A percentile compares a stretch with the other conserved stretches of the same genome.
These are phyloP conservation scores for Hypsizygus ulmarius DNA, from an alignment of 1,284 basidiomycete species.

Conservation along the genomic window DNA sequence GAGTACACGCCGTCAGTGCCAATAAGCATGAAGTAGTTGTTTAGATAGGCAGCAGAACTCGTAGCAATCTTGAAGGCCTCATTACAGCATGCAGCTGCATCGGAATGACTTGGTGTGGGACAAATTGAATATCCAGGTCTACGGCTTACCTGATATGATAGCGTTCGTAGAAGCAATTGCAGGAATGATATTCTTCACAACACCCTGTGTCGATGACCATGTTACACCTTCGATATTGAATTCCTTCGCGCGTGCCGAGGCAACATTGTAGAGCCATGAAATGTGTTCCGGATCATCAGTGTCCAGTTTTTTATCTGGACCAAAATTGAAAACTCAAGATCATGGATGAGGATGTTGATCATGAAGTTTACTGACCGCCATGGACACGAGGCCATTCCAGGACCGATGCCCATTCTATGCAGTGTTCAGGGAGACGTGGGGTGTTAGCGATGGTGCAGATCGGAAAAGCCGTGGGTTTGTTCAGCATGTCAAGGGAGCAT, in stretches of 20 bases:
- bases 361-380: conserved; percentile 55
- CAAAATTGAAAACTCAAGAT: conserved; percentile 7
- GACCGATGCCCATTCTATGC: conserved; percentile 99
- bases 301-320: conserved; percentile 87
- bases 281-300: conserved; percentile 98
- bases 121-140: not conserved
- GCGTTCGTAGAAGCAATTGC: conserved; percentile 97
- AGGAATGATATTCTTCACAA: conserved; percentile 99
- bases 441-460: conserved; percentile 99
- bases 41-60: conserved; percentile 87
- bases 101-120: not conserved
- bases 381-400: conserved; percentile 95
- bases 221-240: conserved; percentile 98
- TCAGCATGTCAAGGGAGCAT: conserved; percentile 97
- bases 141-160: conserved; percentile 79
- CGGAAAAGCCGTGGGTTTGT: conserved; percentile 95
- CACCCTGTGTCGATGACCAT: conserved; percentile 96
- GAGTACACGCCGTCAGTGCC: conserved; percentile 98
- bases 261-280: conserved; percentile 85
- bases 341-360: not conserved
- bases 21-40: conserved; percentile 98
- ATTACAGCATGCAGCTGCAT: conserved; percentile 91
- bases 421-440: conserved; percentile 96
- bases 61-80: conserved; percentile 99
- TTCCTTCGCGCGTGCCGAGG: conserved; percentile 79